Base-by-base conservation (phyloP, 176 grass and related monocot species). In the Echinochloa phyllopogon region DNA sequence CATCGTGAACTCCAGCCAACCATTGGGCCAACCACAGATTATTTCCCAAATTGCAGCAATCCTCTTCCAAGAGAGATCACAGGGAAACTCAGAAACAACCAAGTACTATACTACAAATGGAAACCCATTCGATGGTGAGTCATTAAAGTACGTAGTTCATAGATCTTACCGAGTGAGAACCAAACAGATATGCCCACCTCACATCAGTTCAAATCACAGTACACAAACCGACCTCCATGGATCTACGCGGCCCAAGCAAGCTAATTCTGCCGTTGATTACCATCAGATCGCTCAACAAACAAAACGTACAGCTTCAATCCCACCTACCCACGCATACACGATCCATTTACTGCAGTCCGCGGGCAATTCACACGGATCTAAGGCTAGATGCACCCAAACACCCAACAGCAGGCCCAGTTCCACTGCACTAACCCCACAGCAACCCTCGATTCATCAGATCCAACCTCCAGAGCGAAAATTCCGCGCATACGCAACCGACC, bases 291-390 rank as follows among this genome's bases (percentile, higher is more conserved):
- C 18, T 23, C 36, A 23, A 17, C 17, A 7, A 65, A 75, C 27
- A 47, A 63, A 75, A 59, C 6, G 1, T 4, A 8, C 1, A 29
- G 10, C 76, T 47, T 12, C 41, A 24, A 60, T 52, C 38, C 2
- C 21, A 82, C 17, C 55, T 65, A 18, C 33, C 70, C 18, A 40
- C 15, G 37, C 70, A 53, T 20, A 47, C 4, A 50, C 4, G 51
- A 56, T 27, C 36, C 63, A 53, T 66, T n/a, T 38, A 51, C 3
- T 3, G 42, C 38, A 59, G 43, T 44, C 68, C 10, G n/a, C 52
- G 17, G 4, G 42, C 38, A 59, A 51, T 44, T 74, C 15, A 29
- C 52, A n/a, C 10, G 45, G 68, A 91, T 87, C 85, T 83, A 84
- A 52, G 13, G 25, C 39, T 8, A 45, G 2, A 45, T 56, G 14